These are phyloP conservation scores for Ophiostoma himal-ulmi DNA, from an alignment of 2,329 filamentous ascomycete genomes.

Conservation along the genomic window DNA sequence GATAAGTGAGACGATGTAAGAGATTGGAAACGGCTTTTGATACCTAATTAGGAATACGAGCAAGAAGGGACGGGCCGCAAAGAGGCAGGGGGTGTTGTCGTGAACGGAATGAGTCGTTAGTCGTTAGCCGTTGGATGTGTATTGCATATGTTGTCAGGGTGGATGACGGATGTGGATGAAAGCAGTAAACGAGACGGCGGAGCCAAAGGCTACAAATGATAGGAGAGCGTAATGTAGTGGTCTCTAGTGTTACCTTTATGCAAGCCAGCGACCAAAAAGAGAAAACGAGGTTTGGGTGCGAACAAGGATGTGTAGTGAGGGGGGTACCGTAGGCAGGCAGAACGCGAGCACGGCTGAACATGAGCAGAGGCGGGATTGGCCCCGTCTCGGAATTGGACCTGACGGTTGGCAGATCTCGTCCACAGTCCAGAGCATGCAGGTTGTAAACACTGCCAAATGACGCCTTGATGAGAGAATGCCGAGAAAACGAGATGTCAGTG, in stretches of 20 bases:
- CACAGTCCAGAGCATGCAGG: no score
- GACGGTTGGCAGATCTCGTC: no score
- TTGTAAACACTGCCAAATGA: not conserved
- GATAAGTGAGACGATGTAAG: not conserved
- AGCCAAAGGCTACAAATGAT: not conserved
- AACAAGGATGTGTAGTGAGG: not conserved
- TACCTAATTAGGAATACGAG: conserved; percentile 15
- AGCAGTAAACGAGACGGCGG: not conserved
- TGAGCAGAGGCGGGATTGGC: no score
- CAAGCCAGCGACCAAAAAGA: not conserved
- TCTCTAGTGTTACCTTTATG: not conserved
- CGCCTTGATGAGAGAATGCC: not conserved
- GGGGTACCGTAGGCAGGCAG: not conserved
- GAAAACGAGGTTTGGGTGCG: not conserved
- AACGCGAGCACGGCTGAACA: not conserved
- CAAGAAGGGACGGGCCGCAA: not conserved
- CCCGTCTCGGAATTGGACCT: no score
- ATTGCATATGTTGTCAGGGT: not conserved
- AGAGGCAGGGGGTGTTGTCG: not conserved
- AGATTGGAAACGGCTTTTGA: not conserved
- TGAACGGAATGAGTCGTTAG: not conserved
- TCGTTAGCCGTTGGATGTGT: not conserved
- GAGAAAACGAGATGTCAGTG: not conserved
- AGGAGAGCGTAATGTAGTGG: not conserved
- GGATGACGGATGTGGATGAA: not conserved